Base-by-base conservation (phyloP, 441 rosid genomes). In the Jatropha podagrica region DNA sequence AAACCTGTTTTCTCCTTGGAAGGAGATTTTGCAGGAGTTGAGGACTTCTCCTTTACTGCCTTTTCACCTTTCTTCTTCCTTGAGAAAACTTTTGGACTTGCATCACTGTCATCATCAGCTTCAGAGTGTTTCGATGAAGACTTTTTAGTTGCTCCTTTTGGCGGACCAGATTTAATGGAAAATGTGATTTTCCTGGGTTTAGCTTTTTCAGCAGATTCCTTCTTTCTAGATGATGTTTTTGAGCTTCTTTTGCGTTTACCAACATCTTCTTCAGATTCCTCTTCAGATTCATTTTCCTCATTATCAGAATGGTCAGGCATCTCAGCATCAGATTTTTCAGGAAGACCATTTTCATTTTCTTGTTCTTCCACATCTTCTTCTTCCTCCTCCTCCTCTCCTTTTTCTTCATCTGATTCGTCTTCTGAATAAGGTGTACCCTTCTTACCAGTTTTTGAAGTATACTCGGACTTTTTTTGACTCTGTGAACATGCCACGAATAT, bases 231-330 rank as follows among this genome's bases (percentile, higher is more conserved):
- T 26, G 83, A 62, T 23, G 72, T 65, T 74, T 80, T 87, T 38
- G 87, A 70, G 54, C 81, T 80, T 79, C 77, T 85, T 80, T 85
- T 92, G 82, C 71, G 86, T 81, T 87, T 93, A 49, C 74, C 75
- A 12, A 51, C 68, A 32, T 91, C 92, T 77, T 89, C 96, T 77
- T 90, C 95, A 40, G 97, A 92, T 65, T 89, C 91, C 51, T 90
- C 92, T 63, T 88, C 97, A 52, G 96, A 86, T 76, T 85, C 92
- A 83, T 70, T 81, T 74, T 90, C 97, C 82, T 88, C 94, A 56
- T 89, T 90, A 81, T 86, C 89, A 74, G 95, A 87, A 68, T 76
- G 79, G 63, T 85, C 89, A n/a, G 82, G 81, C 79, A 84, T 86
- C 81, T 89, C 92, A 32, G 84, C 80, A 82, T 89, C 97, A 77